phyloP scores from a whole-genome alignment of 2,329 filamentous ascomycete genomes.

The Aspergillus japonicus region DNA sequence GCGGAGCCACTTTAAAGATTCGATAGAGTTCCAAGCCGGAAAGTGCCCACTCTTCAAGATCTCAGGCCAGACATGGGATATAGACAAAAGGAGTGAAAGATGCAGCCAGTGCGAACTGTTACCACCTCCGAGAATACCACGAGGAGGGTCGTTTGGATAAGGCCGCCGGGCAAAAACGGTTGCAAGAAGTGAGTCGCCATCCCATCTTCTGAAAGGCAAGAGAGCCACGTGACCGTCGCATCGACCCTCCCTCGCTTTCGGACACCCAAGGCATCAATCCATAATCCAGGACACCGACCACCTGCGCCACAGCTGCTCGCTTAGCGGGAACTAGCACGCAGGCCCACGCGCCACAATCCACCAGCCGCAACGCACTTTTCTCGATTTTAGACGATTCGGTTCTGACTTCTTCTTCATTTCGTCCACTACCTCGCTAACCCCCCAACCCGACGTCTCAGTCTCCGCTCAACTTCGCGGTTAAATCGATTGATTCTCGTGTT shows the following conservation, averaged over 20 bases:
- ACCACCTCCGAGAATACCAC: not conserved
- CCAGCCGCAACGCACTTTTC: slow-evolving; percentile 42
- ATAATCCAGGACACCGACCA: no score
- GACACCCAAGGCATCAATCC: slow-evolving; percentile 3
- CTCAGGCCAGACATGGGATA: not conserved
- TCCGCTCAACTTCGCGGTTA: slow-evolving; percentile 95
- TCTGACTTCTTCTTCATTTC: slow-evolving; percentile 31
- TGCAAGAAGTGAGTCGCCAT: slow-evolving; percentile 17
- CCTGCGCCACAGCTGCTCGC: slow-evolving; percentile 36
- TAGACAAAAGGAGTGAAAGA: not conserved
- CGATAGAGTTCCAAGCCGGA: slow-evolving; percentile 13
- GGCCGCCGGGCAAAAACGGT: slow-evolving; percentile 12
- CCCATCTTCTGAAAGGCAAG: slow-evolving; percentile 26
- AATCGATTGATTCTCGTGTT: slow-evolving; percentile 87
- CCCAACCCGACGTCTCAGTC: slow-evolving; percentile 98
- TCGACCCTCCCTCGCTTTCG: not conserved
- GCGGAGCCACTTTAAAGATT: slow-evolving; percentile 22
- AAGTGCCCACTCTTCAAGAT: slow-evolving; percentile 13
- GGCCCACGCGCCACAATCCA: slow-evolving; percentile 32
- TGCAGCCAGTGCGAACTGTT: not conserved
- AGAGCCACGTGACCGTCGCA: slow-evolving; percentile 26
- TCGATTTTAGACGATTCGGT: slow-evolving; percentile 27
- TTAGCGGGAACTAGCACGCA: slow-evolving; percentile 26
- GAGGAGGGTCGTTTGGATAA: slow-evolving; percentile 9
- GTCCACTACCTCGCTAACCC: slow-evolving; percentile 29